Evolutionary conservation across 371 early-diverging fungal genomes (phyloP), one percentile per base, ranked within the genome.

Genomic region (Entomophthora muscae): DNA sequence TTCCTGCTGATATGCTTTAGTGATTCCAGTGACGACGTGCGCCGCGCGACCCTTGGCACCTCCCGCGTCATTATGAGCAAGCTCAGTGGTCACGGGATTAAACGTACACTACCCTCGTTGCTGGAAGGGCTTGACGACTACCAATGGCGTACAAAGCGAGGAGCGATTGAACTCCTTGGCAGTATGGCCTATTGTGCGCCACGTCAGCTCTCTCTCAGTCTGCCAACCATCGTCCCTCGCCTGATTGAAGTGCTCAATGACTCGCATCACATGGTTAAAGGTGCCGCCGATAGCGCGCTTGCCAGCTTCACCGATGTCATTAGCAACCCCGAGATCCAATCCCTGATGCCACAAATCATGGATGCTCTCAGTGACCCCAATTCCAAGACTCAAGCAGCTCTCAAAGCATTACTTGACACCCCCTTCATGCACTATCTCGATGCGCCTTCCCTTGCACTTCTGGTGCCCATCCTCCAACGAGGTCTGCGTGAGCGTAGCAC

Each of bases 361-460:
- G n/a, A n/a, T n/a, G n/a, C n/a, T n/a, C n/a, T n/a, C n/a, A n/a
- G n/a, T n/a, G 90, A 97, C 67, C 96, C 96, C 51, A 88, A 90
- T 66, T 69, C 71, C 56, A 84, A 93, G 72, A 95, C 95, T 0
- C 76, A 78, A 52, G 71, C 79, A 12, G 95, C 94, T 1, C 73
- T 98, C 65, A 72, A 79, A n/a, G 83, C 89, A 10, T 77, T 98
- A 30, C 71, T 95, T 42, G 86, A 86, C 59, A 97, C 98, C 0
- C 5, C 80, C 95, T 1, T 97, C 97, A n/a, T 73, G 21, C 98
- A 98, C 72, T 97, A 97, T 71, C 89, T 98, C 63, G 98, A 98
- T 72, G 85, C 96, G 3, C 95, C 98, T 22, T 91, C 91, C 10
- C 76, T 98, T 67, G 98, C 98, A n/a, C n/a, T 96, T 56, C 82